Evolutionary conservation across 768 basidiomycete genomes (phyloP), one percentile per base, ranked within the genome.

Genomic region (Psilocybe cyanescens): DNA sequence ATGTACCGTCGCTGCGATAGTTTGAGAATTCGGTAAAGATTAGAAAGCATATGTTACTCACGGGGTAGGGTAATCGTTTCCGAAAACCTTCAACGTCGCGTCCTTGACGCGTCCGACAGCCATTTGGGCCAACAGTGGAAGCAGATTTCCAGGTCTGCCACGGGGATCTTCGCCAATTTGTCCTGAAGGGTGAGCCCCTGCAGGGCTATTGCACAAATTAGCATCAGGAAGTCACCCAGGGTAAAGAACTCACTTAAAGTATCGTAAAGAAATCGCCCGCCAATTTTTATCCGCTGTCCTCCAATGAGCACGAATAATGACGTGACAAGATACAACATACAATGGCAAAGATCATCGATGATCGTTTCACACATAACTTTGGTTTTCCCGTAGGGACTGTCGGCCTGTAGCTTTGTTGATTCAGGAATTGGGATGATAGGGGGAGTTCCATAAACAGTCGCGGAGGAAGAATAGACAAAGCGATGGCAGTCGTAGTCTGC

Each of bases 131-230:
- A 99, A 86, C 8, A 99, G 79, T 6, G 97, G 97, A 31, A 99
- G 79, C 45, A 99, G 83, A 75, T 99, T 99, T 57, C 92, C 95
- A 6, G 97, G 97, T 57, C 94, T 88, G 39, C 97, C 97, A 50
- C 85, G 82, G n/a, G 97, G 97, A 69, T 98, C 96, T 75, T 99
- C 97, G 19, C 97, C 97, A 57, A 99, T 96, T 62, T 81, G 75
- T 45, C 97, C 97, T 19, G 95, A 97, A 1, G 95, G 94, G 75
- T 99, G 97, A 1, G 97, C 96, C n/a, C 97, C 97, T 39, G 94
- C 97, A 64, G 97, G 97, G 75, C 94, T 97, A 51, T 7, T 19
- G 9, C 24, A 37, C 14, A 24, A 47, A 45, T 30, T 3, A 49
- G 41, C 24, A 9, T 39, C n/a, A 41, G 19, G 37, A 35, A 28